phyloP scores from a whole-genome alignment of 1,139 yeast species.

The Blastobotrys elegans region DNA sequence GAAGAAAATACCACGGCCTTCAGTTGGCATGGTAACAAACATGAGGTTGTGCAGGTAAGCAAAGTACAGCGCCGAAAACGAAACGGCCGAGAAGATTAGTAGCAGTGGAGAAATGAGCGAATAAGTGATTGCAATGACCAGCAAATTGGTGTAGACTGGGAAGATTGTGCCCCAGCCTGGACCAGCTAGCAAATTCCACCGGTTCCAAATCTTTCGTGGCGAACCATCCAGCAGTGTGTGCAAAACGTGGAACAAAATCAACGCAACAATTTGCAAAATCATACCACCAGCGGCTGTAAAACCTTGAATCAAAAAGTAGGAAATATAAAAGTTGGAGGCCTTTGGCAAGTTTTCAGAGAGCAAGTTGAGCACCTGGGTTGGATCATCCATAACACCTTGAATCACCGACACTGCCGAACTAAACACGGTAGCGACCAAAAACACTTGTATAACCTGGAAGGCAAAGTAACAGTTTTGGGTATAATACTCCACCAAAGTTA shows the following conservation, averaged over 20 bases:
- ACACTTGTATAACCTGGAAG: conserved; percentile 82
- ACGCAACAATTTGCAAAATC: conserved; percentile 68
- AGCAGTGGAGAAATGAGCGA: conserved; percentile 77
- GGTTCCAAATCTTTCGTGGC: conserved; percentile 78
- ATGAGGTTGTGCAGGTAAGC: conserved; percentile 77
- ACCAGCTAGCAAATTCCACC: conserved; percentile 58
- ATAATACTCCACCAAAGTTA: conserved; percentile 67
- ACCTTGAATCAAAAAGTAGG: conserved; percentile 70
- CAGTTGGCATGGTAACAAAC: conserved; percentile 63
- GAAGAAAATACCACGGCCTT: conserved; percentile 78
- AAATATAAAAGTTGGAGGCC: conserved; percentile 70
- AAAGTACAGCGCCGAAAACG: conserved; percentile 66
- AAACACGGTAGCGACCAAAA: conserved; percentile 73
- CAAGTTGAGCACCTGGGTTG: conserved; percentile 60
- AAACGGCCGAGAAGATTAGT: conserved; percentile 62
- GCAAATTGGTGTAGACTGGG: conserved; percentile 79
- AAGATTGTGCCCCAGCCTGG: conserved; percentile 85
- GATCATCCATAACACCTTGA: conserved; percentile 58
- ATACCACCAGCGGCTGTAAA: conserved; percentile 75
- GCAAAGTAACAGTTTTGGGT: conserved; percentile 86
- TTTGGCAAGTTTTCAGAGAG: conserved; percentile 77
- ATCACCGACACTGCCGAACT: conserved; percentile 80
- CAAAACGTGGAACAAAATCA: conserved; percentile 63
- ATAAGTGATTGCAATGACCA: conserved; percentile 73
- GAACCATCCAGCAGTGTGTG: conserved; percentile 71